Evolutionary conservation across 1,284 basidiomycete genomes (phyloP).

Genomic region (Paramarasmius palmivorus): DNA sequence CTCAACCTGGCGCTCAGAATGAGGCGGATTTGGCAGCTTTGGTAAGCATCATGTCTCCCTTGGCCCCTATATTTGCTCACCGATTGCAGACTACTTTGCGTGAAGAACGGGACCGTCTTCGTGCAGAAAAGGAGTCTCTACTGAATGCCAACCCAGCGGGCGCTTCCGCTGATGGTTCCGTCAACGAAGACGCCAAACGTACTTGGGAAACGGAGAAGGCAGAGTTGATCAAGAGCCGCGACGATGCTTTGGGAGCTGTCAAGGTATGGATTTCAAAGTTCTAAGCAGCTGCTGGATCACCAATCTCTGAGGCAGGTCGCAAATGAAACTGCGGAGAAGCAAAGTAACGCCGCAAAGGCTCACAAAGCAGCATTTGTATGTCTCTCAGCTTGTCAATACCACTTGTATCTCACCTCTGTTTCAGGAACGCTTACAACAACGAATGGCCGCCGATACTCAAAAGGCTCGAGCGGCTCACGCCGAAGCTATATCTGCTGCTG

Average conservation of each 20-base stretch:
- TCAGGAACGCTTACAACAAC: conserved; percentile 21
- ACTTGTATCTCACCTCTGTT: neutral
- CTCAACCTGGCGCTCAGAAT: conserved; percentile 12
- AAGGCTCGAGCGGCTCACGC: conserved; percentile 38
- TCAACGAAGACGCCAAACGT: conserved; percentile 32
- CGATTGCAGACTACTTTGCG: conserved; percentile 50
- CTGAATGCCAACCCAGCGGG: conserved; percentile 20
- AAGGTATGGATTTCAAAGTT: conserved; percentile 41
- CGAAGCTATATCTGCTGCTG: conserved; percentile 50
- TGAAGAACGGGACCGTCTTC: conserved; percentile 59
- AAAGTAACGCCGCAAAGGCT: conserved; percentile 44
- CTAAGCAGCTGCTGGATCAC: neutral
- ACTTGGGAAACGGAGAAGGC: conserved; percentile 61
- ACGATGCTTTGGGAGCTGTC: conserved; percentile 55
- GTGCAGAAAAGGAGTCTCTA: conserved; percentile 60
- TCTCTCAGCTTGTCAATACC: conserved; percentile 27
- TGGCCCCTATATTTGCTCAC: neutral
- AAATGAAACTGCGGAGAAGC: conserved; percentile 47
- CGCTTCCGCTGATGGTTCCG: conserved; percentile 26
- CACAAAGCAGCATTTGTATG: conserved; percentile 15
- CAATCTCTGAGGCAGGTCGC: conserved; percentile 35
- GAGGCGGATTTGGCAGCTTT: conserved; percentile 32
- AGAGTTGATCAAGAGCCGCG: conserved; percentile 55
- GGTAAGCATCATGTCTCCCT: conserved; percentile 1
- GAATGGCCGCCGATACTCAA: conserved; percentile 35